phyloP scores from a whole-genome alignment of 768 basidiomycete genomes.

The Boletus rubropictus region DNA sequence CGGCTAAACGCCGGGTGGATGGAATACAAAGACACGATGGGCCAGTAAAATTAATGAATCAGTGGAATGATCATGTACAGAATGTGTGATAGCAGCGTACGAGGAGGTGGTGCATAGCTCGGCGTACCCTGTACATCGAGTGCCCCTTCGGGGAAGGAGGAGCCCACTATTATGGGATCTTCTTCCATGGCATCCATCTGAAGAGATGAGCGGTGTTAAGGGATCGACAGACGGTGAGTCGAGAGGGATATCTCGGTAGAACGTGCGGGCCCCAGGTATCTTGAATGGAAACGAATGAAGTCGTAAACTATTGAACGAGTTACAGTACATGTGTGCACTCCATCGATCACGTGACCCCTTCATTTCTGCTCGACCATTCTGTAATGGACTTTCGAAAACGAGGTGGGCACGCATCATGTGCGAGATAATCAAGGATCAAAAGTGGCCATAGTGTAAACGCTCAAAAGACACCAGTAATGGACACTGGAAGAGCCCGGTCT shows the following conservation, averaged over 20 bases:
- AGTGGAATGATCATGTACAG: constrained; percentile 4
- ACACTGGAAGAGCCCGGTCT: neutral
- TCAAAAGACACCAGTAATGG: neutral
- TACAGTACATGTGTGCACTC: neutral
- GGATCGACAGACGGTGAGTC: neutral
- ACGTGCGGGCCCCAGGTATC: constrained; percentile 17
- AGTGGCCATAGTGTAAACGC: neutral
- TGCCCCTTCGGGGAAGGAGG: constrained; percentile 19
- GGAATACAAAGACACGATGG: neutral
- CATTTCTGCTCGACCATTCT: neutral
- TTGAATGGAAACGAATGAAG: constrained; percentile 16
- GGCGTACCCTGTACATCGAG: constrained; percentile 15
- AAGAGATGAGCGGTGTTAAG: neutral
- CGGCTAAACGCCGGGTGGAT: constrained; percentile 13
- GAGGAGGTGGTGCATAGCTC: constrained; percentile 11
- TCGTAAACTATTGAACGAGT: constrained; percentile 1
- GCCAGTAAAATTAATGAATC: neutral
- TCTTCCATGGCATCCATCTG: constrained; percentile 33
- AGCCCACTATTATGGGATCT: constrained; percentile 25
- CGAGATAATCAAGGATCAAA: neutral
- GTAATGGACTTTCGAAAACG: neutral
- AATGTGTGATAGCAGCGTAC: constrained; percentile 15
- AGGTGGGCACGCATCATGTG: neutral
- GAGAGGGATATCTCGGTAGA: constrained; percentile 4
- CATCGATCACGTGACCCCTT: constrained; percentile 17